Evolutionary conservation across 2,329 filamentous ascomycete species (phyloP).

Genomic region (Calonectria fujianensis): DNA sequence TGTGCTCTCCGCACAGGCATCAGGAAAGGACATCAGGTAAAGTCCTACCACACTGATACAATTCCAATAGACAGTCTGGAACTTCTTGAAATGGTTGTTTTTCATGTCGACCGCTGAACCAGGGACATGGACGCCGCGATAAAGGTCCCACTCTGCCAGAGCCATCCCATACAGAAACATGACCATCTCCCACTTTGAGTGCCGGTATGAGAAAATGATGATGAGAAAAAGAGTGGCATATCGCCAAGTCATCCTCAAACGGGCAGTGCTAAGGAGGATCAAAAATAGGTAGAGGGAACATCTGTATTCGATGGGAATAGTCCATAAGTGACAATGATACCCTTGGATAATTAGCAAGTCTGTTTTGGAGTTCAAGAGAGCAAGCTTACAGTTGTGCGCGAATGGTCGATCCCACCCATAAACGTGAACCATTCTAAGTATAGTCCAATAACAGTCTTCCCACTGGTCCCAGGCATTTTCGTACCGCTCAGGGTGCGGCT

Average conservation of each 20-base stretch:
- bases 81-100: constrained; percentile 1
- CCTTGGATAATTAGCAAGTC: constrained; percentile 52
- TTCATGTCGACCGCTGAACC: constrained; percentile 48
- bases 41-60: constrained; percentile 68
- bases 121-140: constrained; percentile 66
- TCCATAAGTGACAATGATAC: constrained; percentile 78
- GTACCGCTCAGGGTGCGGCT: constrained; percentile 15
- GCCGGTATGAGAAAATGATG: constrained; percentile 67
- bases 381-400: constrained; percentile 65
- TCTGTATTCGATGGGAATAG: constrained; percentile 77
- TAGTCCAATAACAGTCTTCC: constrained; percentile 56
- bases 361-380: neutral
- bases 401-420: constrained; percentile 70
- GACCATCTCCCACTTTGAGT: constrained; percentile 72
- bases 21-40: constrained; percentile 68
- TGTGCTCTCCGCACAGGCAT: constrained; percentile 65
- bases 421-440: constrained; percentile 70
- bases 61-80: constrained; percentile 60
- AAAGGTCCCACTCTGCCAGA: constrained; percentile 73
- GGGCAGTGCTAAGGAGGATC: constrained; percentile 69
- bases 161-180: constrained; percentile 73
- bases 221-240: constrained; percentile 65
- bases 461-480: constrained; percentile 31
- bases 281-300: constrained; percentile 76
- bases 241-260: constrained; percentile 65